Conservation (phyloP, 2,329 filamentous ascomycete species). For the Xylaria sp. region DNA sequence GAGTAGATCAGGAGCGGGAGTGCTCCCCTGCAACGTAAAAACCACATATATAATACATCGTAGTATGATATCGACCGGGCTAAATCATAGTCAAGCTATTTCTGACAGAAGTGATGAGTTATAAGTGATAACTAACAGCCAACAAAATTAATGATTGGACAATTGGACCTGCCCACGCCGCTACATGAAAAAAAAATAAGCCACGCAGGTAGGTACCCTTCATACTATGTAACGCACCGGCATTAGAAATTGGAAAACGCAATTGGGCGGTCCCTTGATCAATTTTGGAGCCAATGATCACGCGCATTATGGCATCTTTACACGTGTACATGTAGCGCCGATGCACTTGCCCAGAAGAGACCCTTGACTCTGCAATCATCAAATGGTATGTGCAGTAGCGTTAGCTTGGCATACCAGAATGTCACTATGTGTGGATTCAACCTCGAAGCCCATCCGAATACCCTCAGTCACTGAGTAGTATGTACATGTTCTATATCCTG, state of each 20-base stretch:
- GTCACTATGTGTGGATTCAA: background rate
- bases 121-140: slow-evolving; percentile 12
- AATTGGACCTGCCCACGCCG: slow-evolving; percentile 1
- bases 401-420: slow-evolving; percentile 19
- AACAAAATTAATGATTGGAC: slow-evolving; percentile 7
- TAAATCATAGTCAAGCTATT: background rate
- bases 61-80: slow-evolving; percentile 4
- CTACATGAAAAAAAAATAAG: slow-evolving; percentile 1
- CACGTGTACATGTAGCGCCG: slow-evolving; percentile 13
- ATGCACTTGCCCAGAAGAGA: slow-evolving; percentile 21
- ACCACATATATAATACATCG: slow-evolving; percentile 7
- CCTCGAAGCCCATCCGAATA: slow-evolving; percentile 1
- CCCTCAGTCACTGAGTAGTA: background rate
- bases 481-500: background rate
- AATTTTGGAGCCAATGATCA: slow-evolving; percentile 25
- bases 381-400: slow-evolving; percentile 30
- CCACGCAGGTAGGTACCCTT: background rate
- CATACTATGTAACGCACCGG: background rate
- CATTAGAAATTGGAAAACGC: slow-evolving; percentile 13
- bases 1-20: slow-evolving; percentile 17
- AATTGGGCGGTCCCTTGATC: slow-evolving; percentile 14
- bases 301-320: background rate
- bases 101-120: slow-evolving; percentile 2
- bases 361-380: slow-evolving; percentile 16
- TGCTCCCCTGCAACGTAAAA: slow-evolving; percentile 17